These are phyloP conservation scores for Amphicarpaea edgeworthii DNA, from an alignment of 306 rosid species.

Conservation along the genomic window DNA sequence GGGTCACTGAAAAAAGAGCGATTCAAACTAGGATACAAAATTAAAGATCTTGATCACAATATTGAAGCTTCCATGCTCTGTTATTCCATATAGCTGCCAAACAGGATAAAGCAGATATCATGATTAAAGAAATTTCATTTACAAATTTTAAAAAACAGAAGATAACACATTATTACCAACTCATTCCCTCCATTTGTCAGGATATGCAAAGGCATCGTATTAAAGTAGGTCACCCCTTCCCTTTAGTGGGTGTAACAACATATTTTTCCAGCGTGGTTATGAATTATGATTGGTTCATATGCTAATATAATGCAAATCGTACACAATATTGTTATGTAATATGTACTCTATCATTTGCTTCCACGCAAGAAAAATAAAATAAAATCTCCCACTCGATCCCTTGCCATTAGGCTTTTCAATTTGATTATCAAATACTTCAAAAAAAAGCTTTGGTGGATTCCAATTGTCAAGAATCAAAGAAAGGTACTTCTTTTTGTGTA, in stretches of 20 bases:
- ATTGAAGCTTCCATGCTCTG: conserved; percentile 47
- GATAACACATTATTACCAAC: conserved; percentile 65
- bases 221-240: conserved; percentile 33
- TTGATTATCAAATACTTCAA: conserved; percentile 27
- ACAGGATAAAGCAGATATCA: conserved; percentile 53
- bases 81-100: conserved; percentile 41
- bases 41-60: conserved; percentile 44
- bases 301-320: conserved; percentile 39
- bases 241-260: conserved; percentile 48
- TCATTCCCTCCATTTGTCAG: conserved; percentile 69
- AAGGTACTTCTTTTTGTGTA: conserved; percentile 39
- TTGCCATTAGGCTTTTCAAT: conserved; percentile 56
- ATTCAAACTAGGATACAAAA: conserved; percentile 39
- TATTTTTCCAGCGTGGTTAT: conserved; percentile 44
- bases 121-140: conserved; percentile 42
- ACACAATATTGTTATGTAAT: conserved; percentile 17
- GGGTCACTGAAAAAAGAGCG: conserved; percentile 25
- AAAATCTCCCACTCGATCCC: conserved; percentile 45
- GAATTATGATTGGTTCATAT: conserved; percentile 40
- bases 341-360: conserved; percentile 32
- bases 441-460: conserved; percentile 53
- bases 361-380: not conserved
- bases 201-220: conserved; percentile 51
- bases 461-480: conserved; percentile 50
- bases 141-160: too few relatives aligned